phyloP scores from a whole-genome alignment of 2,329 filamentous ascomycete species.

The Beauveria asiatica region DNA sequence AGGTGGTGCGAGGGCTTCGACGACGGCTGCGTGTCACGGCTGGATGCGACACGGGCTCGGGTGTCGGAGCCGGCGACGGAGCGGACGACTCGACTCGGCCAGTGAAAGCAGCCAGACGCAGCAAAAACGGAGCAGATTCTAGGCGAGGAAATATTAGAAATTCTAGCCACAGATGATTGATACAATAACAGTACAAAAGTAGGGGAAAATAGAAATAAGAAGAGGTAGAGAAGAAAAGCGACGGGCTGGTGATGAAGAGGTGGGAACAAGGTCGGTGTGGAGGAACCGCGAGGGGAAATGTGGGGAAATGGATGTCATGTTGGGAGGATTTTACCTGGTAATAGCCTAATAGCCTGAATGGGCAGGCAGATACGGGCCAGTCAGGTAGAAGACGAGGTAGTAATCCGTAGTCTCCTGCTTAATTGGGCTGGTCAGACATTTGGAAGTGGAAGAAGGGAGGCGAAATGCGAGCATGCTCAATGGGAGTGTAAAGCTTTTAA shows the following conservation, averaged over 20 bases:
- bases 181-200: neutral
- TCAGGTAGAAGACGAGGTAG: neutral
- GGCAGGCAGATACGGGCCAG: no score
- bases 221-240: neutral
- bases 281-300: neutral
- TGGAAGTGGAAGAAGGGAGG: neutral
- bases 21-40: neutral
- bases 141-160: neutral
- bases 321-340: neutral
- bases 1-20: neutral
- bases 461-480: no score
- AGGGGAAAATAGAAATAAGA: neutral
- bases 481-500: no score
- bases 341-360: no score
- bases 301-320: neutral
- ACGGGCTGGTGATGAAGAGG: neutral
- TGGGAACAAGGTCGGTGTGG: neutral
- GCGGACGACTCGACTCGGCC: neutral
- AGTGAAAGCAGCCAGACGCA: neutral
- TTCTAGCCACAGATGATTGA: no score
- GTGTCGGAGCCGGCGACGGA: neutral
- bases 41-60: neutral
- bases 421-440: neutral
- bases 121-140: neutral
- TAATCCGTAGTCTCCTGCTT: conserved; percentile 1